Base-by-base conservation (phyloP, 1,284 basidiomycete genomes). In the Rhodotorula sp. region DNA sequence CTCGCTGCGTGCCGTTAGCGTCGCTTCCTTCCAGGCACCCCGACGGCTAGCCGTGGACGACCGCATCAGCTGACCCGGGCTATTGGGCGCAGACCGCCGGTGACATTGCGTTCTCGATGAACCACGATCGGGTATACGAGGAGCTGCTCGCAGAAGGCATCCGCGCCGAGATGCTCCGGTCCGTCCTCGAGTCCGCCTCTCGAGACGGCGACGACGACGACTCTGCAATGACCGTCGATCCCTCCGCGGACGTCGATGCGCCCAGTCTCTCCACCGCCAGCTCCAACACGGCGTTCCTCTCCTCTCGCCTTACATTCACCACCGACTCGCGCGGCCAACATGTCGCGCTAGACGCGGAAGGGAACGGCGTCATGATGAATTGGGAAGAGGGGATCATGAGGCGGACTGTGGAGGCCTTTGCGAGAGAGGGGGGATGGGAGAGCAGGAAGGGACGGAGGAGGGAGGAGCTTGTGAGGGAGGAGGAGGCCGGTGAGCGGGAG, bases 341-440 rank as follows among this genome's bases (percentile, higher is more conserved):
- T 68, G 86, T 93, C 34, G 93, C 91, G 74, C 80, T 90, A 32
- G 82, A 94, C 58, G 79, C 67, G 77, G 80, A 80, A 77, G 79
- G 79, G n/a, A 78, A 71, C 61, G 75, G 75, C 34, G 93, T 97
- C 15, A 96, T 96, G 94, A 96, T 96, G 93, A 91, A 91, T 2
- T 95, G 93, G 93, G 93, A 95, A 79, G 82, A 83, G 67, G 85
- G 83, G 11, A 90, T 96, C 76, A 96, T 92, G 90, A 79, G 83
- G 73, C 82, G 86, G 76, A 91, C 90, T 1, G 90, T 89, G 15
- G 78, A 84, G 62, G 81, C 81, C 67, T 83, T 94, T 74, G 39
- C 39, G 39, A 88, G 77, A 79, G 36, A 74, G 82, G 84, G 36
- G 83, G 84, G 55, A 75, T 80, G 22, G 53, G 46, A 9, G 77